Conservation (phyloP, 352 stramenopile species). For the Phytophthora cryptogea region DNA sequence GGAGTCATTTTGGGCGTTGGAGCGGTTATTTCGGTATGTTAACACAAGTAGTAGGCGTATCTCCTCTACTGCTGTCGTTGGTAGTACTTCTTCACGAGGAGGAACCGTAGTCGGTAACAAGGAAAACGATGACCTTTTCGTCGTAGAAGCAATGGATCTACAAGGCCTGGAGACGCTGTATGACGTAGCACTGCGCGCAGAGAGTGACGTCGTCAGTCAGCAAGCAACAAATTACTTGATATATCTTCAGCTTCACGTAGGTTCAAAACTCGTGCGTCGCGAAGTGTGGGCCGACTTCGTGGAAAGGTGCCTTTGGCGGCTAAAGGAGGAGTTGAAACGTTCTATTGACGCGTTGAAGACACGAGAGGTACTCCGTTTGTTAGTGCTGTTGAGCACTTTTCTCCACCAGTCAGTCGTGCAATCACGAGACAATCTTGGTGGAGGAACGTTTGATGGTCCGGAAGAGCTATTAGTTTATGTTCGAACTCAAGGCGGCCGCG, state of each 20-base stretch:
- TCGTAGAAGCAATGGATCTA: slow-evolving; percentile 62
- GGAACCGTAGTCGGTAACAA: slow-evolving; percentile 17
- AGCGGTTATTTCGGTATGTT: slow-evolving; percentile 66
- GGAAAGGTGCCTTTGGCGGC: slow-evolving; percentile 43
- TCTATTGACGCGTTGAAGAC: slow-evolving; percentile 24
- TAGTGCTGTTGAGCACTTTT: slow-evolving; percentile 80
- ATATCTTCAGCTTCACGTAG: slow-evolving; percentile 70
- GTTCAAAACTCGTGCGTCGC: slow-evolving; percentile 66
- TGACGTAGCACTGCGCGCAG: slow-evolving; percentile 46
- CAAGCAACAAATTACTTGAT: slow-evolving; percentile 73
- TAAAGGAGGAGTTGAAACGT: slow-evolving; percentile 47
- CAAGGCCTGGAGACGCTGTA: slow-evolving; percentile 70
- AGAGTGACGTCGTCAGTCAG: slow-evolving; percentile 48
- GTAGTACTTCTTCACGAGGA: slow-evolving; percentile 14
- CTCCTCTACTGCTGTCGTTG: slow-evolving; percentile 36
- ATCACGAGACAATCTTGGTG: slow-evolving; percentile 17
- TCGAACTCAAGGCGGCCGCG: slow-evolving; percentile 65
- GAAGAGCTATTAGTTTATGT: slow-evolving; percentile 75
- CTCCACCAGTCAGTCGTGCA: slow-evolving; percentile 66
- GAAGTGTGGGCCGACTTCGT: slow-evolving; percentile 77
- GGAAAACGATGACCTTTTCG: slow-evolving; percentile 39
- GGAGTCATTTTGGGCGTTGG: slow-evolving; percentile 59
- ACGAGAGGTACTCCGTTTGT: slow-evolving; percentile 50
- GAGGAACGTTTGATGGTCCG: slow-evolving; percentile 38
- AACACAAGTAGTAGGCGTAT: slow-evolving; percentile 54